These are phyloP conservation scores for Lignosus rhinocerotis DNA, from an alignment of 1,284 basidiomycete genomes.

Conservation along the genomic window DNA sequence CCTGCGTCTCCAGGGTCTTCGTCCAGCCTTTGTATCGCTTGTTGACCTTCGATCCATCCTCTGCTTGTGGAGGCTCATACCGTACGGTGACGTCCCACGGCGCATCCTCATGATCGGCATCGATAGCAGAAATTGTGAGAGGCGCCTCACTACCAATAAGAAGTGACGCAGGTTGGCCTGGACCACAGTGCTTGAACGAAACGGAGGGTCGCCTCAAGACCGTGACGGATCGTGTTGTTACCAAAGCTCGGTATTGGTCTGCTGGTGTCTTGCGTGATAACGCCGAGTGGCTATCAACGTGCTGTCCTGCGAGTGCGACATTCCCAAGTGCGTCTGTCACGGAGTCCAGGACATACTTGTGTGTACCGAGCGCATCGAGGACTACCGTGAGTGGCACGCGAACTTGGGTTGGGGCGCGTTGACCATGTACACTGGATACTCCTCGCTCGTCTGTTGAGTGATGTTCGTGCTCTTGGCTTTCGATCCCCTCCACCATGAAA, in stretches of 20 bases:
- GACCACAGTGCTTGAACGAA: slow-evolving; percentile 75
- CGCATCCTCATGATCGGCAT: slow-evolving; percentile 58
- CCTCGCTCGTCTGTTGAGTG: slow-evolving; percentile 22
- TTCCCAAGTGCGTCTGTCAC: slow-evolving; percentile 79
- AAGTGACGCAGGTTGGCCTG: slow-evolving; percentile 72
- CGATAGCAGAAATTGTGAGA: slow-evolving; percentile 51
- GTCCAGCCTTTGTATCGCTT: slow-evolving; percentile 60
- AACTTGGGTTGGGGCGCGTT: slow-evolving; percentile 51
- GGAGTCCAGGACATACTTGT: slow-evolving; percentile 71
- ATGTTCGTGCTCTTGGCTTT: slow-evolving; percentile 46
- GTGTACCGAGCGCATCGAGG: slow-evolving; percentile 60
- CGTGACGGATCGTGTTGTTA: slow-evolving; percentile 62
- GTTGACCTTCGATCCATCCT: slow-evolving; percentile 38
- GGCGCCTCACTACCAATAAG: slow-evolving; percentile 67
- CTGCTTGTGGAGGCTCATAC: slow-evolving; percentile 52
- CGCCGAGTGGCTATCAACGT: slow-evolving; percentile 10
- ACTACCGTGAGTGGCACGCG: slow-evolving; percentile 69
- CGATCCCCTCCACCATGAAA: slow-evolving; percentile 83
- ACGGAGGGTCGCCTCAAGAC: slow-evolving; percentile 78
- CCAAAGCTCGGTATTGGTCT: slow-evolving; percentile 32
- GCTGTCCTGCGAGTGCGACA: slow-evolving; percentile 47
- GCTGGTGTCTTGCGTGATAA: slow-evolving; percentile 21
- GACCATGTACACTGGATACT: slow-evolving; percentile 14
- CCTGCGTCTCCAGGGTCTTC: slow-evolving; percentile 53
- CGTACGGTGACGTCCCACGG: slow-evolving; percentile 67